Evolutionary conservation across 345 rosid genomes (phyloP).

Genomic region (Syzygium jambos): DNA sequence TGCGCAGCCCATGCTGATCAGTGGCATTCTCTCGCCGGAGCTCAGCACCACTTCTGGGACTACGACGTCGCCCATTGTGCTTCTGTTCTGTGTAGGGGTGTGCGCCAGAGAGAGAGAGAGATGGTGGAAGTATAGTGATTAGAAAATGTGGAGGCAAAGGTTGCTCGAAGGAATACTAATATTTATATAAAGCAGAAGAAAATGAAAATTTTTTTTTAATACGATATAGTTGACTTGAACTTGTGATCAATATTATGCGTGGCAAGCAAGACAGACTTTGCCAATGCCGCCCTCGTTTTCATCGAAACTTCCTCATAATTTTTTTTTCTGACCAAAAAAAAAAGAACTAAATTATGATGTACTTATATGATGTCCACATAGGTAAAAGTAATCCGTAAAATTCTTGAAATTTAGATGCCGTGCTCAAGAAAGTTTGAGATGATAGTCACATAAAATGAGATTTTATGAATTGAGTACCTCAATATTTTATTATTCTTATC

Average conservation of each 20-base stretch:
- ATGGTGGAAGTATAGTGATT: not conserved
- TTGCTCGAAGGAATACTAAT: not conserved
- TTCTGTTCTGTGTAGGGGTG: not conserved
- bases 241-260: not conserved
- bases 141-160: not conserved
- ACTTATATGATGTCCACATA: not conserved
- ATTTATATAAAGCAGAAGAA: not conserved
- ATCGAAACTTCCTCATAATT: not conserved
- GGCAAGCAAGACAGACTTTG: not conserved
- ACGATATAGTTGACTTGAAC: not conserved
- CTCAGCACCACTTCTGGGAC: conserved; percentile 8
- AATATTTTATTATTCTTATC: not conserved
- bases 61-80: not conserved
- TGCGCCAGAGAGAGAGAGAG: not conserved
- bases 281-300: not conserved
- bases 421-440: not conserved
- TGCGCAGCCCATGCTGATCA: conserved; percentile 22
- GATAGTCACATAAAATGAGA: not conserved
- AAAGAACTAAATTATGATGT: not conserved
- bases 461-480: not conserved
- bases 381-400: not conserved
- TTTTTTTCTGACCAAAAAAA: too few relatives aligned
- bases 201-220: not conserved
- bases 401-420: not conserved
- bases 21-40: conserved; percentile 33